These are phyloP conservation scores for Fusarium sp. DNA, from an alignment of 2,329 filamentous ascomycete species.

Conservation along the genomic window DNA sequence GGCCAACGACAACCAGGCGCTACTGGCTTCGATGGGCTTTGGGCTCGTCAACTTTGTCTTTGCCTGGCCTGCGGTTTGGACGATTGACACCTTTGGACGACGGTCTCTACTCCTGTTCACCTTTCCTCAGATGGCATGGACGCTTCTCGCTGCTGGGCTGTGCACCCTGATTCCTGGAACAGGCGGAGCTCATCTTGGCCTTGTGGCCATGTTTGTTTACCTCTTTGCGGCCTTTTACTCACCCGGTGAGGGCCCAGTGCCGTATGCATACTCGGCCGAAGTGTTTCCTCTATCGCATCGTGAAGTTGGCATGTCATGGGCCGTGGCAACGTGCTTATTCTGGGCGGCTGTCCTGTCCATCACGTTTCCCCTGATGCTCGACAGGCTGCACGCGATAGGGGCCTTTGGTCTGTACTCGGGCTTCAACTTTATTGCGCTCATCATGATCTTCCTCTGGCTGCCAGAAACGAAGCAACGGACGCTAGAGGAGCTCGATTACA, in stretches of 20 bases:
- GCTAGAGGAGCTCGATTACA: constrained; percentile 68
- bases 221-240: constrained; percentile 65
- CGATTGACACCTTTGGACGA: constrained; percentile 69
- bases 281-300: constrained; percentile 78
- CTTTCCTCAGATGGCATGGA: constrained; percentile 58
- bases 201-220: constrained; percentile 69
- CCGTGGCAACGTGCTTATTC: constrained; percentile 73
- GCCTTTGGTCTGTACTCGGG: constrained; percentile 67
- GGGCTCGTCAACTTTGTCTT: constrained; percentile 70
- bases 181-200: constrained; percentile 51
- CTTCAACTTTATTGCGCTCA: constrained; percentile 65
- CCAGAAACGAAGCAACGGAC: constrained; percentile 70
- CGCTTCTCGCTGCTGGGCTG: constrained; percentile 55
- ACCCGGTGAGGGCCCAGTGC: constrained; percentile 72
- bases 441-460: constrained; percentile 68
- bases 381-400: constrained; percentile 57
- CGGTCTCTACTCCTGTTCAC: constrained; percentile 60
- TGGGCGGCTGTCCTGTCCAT: constrained; percentile 72
- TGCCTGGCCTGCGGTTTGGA: constrained; percentile 68
- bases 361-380: constrained; percentile 70
- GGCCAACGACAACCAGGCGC: constrained; percentile 65
- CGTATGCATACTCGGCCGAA: constrained; percentile 76
- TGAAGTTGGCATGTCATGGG: constrained; percentile 78
- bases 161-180: constrained; percentile 63
- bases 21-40: constrained; percentile 69